A percentile compares a stretch with the other conserved stretches of the same genome.
Conservation (phyloP, 2,329 filamentous ascomycete species). For the Cladophialophora immunda region DNA sequence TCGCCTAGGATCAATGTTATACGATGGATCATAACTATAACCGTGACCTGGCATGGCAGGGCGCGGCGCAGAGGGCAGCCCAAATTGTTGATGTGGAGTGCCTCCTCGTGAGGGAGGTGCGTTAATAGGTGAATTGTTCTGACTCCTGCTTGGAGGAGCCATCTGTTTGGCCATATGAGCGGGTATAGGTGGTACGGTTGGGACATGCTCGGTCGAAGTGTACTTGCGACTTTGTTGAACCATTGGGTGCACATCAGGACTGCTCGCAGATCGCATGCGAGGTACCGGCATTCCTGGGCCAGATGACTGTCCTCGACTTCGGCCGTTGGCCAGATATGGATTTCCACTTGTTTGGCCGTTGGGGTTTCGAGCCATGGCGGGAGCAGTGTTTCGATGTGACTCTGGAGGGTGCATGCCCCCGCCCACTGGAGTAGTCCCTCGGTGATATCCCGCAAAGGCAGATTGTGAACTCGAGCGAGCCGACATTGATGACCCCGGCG, state of each 20-base stretch:
- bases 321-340: constrained; percentile 68
- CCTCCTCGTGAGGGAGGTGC: constrained; percentile 72
- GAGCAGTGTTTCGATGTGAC: constrained; percentile 84
- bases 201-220: constrained; percentile 64
- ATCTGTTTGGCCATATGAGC: constrained; percentile 70
- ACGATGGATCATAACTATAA: constrained; percentile 40
- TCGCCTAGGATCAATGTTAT: constrained; percentile 33
- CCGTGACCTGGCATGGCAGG: constrained; percentile 36
- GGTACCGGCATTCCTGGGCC: constrained; percentile 44
- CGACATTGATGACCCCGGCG: constrained; percentile 59
- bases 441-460: constrained; percentile 81
- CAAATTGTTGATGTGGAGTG: constrained; percentile 71
- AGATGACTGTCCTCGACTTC: constrained; percentile 28
- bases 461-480: constrained; percentile 60
- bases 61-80: constrained; percentile 51
- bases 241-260: constrained; percentile 85
- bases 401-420: constrained; percentile 72
- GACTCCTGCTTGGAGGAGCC: constrained; percentile 75
- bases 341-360: constrained; percentile 66
- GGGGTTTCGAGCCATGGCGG: constrained; percentile 84
- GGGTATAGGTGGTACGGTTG: constrained; percentile 79
- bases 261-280: constrained; percentile 90
- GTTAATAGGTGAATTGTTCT: constrained; percentile 79
- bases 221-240: constrained; percentile 60
- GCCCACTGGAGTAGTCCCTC: constrained; percentile 69